Evolutionary conservation across 345 rosid genomes (phyloP), one percentile per base, ranked within the genome.

Genomic region (Lenwebbia sp.): DNA sequence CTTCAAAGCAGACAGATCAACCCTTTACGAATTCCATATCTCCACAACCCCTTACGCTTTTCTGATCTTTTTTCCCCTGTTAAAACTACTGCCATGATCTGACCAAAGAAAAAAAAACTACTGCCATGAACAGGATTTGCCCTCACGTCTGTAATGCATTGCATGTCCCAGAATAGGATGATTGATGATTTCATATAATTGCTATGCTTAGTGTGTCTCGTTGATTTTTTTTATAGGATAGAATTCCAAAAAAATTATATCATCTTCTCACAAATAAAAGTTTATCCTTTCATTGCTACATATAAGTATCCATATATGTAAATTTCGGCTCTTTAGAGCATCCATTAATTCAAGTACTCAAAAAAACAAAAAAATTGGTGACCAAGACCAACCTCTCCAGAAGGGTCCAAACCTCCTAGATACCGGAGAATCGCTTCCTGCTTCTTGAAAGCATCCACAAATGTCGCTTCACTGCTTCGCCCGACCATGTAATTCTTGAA

Each of bases 381-480:
- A 40, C n/a, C 56, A n/a, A 52, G 55, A 89, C 93, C 87, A 92
- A 97, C 99, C 96, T 97, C 97, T 88, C 99, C 99, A 19, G 94
- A 88, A 57, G 92, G 92, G 88, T 96, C 98, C 84, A 88, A 90
- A 83, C 92, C 93, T 86, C 94, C 95, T 12, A 97, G 96, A 62
- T 88, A 94, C 49, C 98, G 90, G 91, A 97, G 89, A 49, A 97
- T 90, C 12, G 95, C 93, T 88, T 96, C 98, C 88, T 94, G 96
- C 88, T 94, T 97, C 92, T 92, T 95, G 54, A 97, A 97, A 40
- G 96, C 93, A 44, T 94, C 94, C 0, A 94, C 84, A 89, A 95
- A 96, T 2, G 99, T 95, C 15, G 95, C 98, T 41, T 94, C 95
- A 23, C 99, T 97, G 89, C 97, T 94, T 85, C 99, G 89, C 65